Conservation (phyloP, 208 protist genomes). For the Leishmania guyanensis region DNA sequence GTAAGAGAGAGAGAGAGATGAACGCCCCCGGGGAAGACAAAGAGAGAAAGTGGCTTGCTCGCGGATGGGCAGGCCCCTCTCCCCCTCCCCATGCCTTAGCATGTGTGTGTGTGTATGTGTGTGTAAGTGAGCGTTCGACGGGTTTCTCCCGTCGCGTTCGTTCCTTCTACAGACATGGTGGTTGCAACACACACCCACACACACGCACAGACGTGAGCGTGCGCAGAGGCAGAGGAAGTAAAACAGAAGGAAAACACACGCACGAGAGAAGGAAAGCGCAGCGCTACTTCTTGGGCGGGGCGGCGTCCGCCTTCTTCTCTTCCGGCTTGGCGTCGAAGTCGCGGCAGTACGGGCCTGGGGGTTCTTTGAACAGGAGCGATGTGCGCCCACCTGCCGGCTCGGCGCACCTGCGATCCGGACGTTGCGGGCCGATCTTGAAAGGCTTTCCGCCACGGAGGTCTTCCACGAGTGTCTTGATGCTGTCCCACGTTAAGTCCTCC, state of each 20-base stretch:
- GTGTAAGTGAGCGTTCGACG: not conserved
- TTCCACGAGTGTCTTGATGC: constrained; percentile 80
- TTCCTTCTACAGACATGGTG: too few species aligned
- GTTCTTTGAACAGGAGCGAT: constrained; percentile 85
- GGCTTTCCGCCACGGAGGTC: constrained; percentile 73
- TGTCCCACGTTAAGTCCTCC: constrained; percentile 91
- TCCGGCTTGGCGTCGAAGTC: constrained; percentile 73
- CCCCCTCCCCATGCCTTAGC: too few species aligned
- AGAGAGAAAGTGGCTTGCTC: not conserved
- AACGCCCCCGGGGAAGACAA: not conserved
- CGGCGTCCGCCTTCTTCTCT: constrained; percentile 50
- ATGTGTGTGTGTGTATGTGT: constrained; percentile 1
- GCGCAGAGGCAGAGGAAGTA: constrained; percentile 11
- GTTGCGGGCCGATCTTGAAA: constrained; percentile 78
- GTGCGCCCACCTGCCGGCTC: constrained; percentile 84
- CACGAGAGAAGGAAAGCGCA: not conserved
- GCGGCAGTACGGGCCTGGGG: constrained; percentile 85
- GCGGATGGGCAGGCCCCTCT: too few species aligned
- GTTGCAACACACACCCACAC: not conserved
- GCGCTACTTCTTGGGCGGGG: constrained; percentile 33
- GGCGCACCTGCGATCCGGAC: constrained; percentile 62
- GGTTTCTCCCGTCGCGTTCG: too few species aligned
- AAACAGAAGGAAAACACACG: constrained; percentile 8
- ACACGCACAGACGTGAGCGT: not conserved
- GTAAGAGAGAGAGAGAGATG: not conserved